Evolutionary conservation across 2,329 filamentous ascomycete genomes (phyloP).

Genomic region (Magnaporthiopsis incrustans): DNA sequence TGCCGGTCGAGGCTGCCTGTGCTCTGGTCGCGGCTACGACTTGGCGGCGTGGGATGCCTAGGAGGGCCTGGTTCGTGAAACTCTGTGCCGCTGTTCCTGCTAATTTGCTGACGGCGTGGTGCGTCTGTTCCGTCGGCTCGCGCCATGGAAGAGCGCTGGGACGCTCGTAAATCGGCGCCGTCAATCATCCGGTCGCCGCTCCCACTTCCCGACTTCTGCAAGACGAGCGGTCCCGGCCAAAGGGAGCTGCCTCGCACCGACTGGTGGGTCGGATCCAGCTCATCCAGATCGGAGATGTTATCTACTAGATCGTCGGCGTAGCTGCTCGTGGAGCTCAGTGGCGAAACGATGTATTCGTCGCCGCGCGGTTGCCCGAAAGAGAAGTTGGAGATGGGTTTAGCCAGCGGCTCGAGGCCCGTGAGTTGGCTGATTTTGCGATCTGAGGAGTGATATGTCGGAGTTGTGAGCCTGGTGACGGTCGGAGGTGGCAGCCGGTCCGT

Average conservation of each 20-base stretch:
- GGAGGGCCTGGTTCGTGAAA: not conserved
- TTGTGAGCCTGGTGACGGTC: conserved; percentile 9
- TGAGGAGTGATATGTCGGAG: conserved; percentile 22
- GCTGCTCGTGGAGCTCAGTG: conserved; percentile 11
- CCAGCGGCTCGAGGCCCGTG: conserved; percentile 27
- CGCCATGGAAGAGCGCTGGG: not conserved
- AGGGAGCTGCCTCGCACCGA: not conserved
- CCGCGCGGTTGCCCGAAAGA: not conserved
- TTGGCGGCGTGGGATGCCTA: not conserved
- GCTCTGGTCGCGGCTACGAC: not conserved
- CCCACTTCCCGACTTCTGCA: not conserved
- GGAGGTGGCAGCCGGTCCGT: conserved; percentile 10
- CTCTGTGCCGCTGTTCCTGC: not conserved
- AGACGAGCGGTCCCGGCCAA: not conserved
- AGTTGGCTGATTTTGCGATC: conserved; percentile 33
- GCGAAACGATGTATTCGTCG: conserved; percentile 14
- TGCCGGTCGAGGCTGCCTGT: not conserved
- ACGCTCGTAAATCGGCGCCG: not conserved
- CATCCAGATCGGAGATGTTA: conserved; percentile 14
- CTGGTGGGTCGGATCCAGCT: not conserved
- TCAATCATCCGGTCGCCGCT: not conserved
- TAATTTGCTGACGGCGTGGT: not conserved
- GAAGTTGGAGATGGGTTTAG: conserved; percentile 3
- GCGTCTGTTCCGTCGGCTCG: not conserved
- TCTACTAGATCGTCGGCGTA: conserved; percentile 13